These are phyloP conservation scores for Gymnopus androsaceus DNA, from an alignment of 1,284 basidiomycete genomes.

Conservation along the genomic window DNA sequence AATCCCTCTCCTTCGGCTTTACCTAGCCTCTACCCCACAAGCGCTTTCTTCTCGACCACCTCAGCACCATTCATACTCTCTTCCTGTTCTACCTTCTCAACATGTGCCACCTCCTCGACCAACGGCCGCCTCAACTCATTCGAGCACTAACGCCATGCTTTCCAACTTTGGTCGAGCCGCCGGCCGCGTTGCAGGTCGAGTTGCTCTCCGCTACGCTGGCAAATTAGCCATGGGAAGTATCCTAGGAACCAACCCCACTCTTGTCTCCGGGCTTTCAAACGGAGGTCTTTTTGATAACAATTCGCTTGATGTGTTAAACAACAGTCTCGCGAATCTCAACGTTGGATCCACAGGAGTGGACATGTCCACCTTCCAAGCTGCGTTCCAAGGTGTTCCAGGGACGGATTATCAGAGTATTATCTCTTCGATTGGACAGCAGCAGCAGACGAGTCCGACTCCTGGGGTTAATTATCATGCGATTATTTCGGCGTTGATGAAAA, in stretches of 20 bases:
- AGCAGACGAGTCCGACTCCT: slow-evolving; percentile 26
- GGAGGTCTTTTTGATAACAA: slow-evolving; percentile 1
- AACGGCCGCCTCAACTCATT: background rate
- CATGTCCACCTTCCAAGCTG: slow-evolving; percentile 28
- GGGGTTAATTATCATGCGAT: slow-evolving; percentile 23
- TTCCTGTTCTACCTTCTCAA: background rate
- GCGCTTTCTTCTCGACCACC: background rate
- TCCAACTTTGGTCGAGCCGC: background rate
- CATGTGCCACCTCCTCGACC: background rate
- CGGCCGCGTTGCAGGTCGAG: background rate
- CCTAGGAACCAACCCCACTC: slow-evolving; percentile 1
- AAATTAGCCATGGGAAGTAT: slow-evolving; percentile 2
- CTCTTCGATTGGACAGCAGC: slow-evolving; percentile 29
- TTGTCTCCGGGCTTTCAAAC: slow-evolving; percentile 8
- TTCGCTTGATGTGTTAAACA: background rate
- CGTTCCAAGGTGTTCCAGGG: slow-evolving; percentile 29
- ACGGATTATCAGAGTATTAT: slow-evolving; percentile 33
- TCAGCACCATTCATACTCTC: background rate
- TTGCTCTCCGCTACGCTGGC: slow-evolving; percentile 8
- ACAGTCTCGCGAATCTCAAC: slow-evolving; percentile 12
- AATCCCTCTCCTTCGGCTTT: background rate
- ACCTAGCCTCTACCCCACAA: background rate
- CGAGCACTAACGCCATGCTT: background rate
- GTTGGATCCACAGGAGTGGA: slow-evolving; percentile 22
- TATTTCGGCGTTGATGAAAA: slow-evolving; percentile 30